Percentiles rank a stretch among this genome's conserved stretches.
These are phyloP conservation scores for Pseudogymnoascus sp. DNA, from an alignment of 2,329 filamentous ascomycete species.

Conservation along the genomic window DNA sequence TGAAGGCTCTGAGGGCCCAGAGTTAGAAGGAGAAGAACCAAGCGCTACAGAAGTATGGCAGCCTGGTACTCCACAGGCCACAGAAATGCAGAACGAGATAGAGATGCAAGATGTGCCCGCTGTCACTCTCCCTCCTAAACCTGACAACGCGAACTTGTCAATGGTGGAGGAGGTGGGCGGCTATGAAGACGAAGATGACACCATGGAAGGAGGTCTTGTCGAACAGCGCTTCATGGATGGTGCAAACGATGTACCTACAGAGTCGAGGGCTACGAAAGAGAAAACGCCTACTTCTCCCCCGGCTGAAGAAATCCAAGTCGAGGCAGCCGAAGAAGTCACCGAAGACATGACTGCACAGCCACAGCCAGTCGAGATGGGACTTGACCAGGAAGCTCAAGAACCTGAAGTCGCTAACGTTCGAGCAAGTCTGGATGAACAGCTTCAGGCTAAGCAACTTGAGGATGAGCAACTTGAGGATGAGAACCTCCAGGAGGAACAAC, in stretches of 20 bases:
- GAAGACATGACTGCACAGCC: not conserved
- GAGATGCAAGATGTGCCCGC: not conserved
- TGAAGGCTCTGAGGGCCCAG: not conserved
- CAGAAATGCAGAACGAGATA: not conserved
- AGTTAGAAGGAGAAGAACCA: not conserved
- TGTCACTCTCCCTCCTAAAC: not conserved
- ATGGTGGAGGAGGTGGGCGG: slow-evolving; percentile 4
- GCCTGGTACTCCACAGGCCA: not conserved
- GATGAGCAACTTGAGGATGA: slow-evolving; percentile 6
- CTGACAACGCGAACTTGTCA: not conserved
- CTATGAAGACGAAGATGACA: not conserved
- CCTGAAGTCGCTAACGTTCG: not conserved
- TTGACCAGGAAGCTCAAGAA: not conserved
- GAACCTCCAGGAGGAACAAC: not conserved
- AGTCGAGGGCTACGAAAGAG: not conserved
- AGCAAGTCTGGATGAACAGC: not conserved
- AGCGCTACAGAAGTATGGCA: not conserved
- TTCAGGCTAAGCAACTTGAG: not conserved
- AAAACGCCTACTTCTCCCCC: not conserved
- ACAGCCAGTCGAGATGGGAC: not conserved
- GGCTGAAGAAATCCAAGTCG: not conserved
- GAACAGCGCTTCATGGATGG: slow-evolving; percentile 20
- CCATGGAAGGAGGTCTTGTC: not conserved
- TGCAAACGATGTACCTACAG: slow-evolving; percentile 19
- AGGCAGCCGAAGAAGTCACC: not conserved